Base-by-base conservation (phyloP, 768 basidiomycete genomes). In the Phaeotremella fagi region DNA sequence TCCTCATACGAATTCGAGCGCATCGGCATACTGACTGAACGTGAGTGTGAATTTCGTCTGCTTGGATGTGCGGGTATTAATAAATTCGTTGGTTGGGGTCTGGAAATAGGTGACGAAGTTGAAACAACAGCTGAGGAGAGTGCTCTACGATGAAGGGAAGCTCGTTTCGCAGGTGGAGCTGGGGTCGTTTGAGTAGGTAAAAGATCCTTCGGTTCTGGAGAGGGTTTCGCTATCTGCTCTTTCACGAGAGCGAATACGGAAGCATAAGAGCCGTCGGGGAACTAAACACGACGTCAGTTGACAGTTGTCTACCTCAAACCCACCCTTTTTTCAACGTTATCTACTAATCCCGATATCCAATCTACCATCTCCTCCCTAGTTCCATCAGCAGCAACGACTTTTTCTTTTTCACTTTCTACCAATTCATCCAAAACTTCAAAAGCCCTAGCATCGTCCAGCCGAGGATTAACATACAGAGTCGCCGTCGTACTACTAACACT, bases 391-490 rank as follows among this genome's bases (percentile, higher is more conserved):
- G 28, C 45, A 22, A 54, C 52, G 6, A 51, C 60, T 11, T 46
- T 58, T 26, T 74, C 72, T 59, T 62, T 66, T 54, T 74, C 72
- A 46, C 45, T 57, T 15, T 59, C 64, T 1, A 68, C 54, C 15
- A 70, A 49, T 44, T 72, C 68, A 26, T 66, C 65, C 33, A 74
- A 33, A 2, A 65, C 64, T 4, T 50, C 58, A 12, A 57, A 23
- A 12, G 64, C 67, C 0, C 41, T 37, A 2, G 43, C 45, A 36
- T 63, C 63, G 18, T 61, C 60, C 50, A 74, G 41, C n/a, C 72
- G 47, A 3, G 72, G 72, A 43, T 74, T 65, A 42, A 68, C 64
- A 44, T 74, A 74, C 18, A 74, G 44, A 22, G 67, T 56, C 0
- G 63, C 66, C 4, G 70, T 72, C 23, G 62, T 66, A 4, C 59